phyloP scores from a whole-genome alignment of 768 basidiomycete species.

The Rhodotorula taiwanensis region DNA sequence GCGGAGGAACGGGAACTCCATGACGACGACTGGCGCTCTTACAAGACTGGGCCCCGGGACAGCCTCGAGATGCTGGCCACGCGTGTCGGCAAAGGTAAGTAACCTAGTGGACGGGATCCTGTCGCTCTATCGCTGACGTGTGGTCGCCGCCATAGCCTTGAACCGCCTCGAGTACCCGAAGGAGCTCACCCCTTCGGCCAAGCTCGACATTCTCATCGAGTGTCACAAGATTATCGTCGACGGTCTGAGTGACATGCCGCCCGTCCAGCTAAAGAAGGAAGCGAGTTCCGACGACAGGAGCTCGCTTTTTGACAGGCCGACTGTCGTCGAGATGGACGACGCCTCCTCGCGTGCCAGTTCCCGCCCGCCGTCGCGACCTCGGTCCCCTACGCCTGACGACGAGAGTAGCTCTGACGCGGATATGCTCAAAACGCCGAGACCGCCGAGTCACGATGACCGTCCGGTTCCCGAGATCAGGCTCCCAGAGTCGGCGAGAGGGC shows the following conservation, averaged over 20 bases:
- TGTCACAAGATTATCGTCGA: slow-evolving; percentile 75
- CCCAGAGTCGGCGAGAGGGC: slow-evolving; percentile 11
- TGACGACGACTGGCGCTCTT: slow-evolving; percentile 45
- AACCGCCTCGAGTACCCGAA: slow-evolving; percentile 51
- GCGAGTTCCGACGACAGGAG: slow-evolving; percentile 1
- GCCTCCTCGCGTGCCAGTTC: slow-evolving; percentile 30
- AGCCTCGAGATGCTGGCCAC: slow-evolving; percentile 54
- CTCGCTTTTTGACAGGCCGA: neutral
- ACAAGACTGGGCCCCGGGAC: slow-evolving; percentile 42
- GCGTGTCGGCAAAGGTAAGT: slow-evolving; percentile 58
- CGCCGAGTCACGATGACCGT: neutral
- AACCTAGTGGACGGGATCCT: slow-evolving; percentile 51
- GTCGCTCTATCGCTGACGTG: neutral
- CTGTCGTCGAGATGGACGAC: slow-evolving; percentile 39
- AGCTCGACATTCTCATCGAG: slow-evolving; percentile 69
- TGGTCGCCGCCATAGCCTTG: slow-evolving; percentile 48
- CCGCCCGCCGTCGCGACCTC: slow-evolving; percentile 19
- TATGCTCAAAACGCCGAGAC: slow-evolving; percentile 22
- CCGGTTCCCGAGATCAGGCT: slow-evolving; percentile 36
- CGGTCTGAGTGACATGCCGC: slow-evolving; percentile 35
- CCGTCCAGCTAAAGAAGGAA: slow-evolving; percentile 39
- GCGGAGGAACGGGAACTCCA: slow-evolving; percentile 47
- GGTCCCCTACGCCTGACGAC: neutral
- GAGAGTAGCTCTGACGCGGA: slow-evolving; percentile 13
- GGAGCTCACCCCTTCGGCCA: slow-evolving; percentile 63